Conservation (phyloP, 202 grass and related monocot genomes). For the Bolboschoenoplectus hybrid region DNA sequence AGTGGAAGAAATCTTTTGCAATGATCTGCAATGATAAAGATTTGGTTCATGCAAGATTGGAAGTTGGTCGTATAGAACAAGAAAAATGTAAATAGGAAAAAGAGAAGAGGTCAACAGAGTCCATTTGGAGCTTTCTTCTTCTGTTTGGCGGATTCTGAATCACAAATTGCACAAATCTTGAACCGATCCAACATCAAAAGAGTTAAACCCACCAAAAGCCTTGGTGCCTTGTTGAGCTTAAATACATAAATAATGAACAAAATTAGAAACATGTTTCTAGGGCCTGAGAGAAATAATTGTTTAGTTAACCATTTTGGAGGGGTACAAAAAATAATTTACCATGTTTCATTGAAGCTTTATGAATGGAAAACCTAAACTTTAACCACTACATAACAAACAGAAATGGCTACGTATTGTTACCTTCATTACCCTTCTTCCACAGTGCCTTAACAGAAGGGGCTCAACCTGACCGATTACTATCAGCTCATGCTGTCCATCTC, state of each 20-base stretch:
- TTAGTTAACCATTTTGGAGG: conserved; percentile 3
- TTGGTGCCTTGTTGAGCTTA: neutral
- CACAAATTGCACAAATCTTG: neutral
- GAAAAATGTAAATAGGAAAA: neutral
- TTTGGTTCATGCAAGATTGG: neutral
- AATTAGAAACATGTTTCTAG: neutral
- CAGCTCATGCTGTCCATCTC: neutral
- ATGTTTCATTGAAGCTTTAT: neutral
- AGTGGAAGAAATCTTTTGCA: neutral
- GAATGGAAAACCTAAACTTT: neutral
- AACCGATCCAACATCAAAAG: neutral
- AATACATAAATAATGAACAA: neutral
- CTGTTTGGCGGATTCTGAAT: neutral
- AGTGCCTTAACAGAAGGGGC: neutral
- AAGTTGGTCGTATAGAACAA: neutral
- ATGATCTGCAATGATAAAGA: neutral
- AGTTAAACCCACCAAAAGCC: neutral
- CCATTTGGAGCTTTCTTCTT: no score
- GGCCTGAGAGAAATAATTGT: neutral
- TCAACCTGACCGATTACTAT: neutral
- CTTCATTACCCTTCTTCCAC: neutral
- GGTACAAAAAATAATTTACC: no score
- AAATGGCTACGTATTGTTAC: neutral
- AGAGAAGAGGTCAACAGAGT: neutral
- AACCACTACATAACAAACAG: neutral